These are phyloP conservation scores for Przewalskia tangutica DNA, from an alignment of 257 asterid genomes.

Conservation along the genomic window DNA sequence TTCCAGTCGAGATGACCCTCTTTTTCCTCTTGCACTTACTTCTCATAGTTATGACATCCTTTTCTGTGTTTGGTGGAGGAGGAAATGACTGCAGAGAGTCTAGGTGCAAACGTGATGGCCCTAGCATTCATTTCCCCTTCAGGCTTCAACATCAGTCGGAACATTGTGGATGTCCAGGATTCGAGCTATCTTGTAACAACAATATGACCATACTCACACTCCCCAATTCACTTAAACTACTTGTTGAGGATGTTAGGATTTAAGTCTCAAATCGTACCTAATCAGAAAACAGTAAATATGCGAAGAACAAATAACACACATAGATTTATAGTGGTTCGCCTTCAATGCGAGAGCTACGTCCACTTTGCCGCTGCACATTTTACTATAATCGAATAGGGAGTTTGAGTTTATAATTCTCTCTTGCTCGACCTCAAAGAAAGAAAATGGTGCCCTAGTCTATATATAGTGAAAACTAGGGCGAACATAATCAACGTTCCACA, in stretches of 20 bases:
- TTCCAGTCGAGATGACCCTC: not conserved
- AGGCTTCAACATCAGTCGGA: not conserved
- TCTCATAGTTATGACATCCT: not conserved
- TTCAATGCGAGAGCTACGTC: too few species aligned
- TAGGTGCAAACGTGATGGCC: not conserved
- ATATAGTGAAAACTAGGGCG: too few species aligned
- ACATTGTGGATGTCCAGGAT: conserved; percentile 5
- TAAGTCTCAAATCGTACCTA: too few species aligned
- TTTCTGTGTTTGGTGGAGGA: not conserved
- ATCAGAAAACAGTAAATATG: too few species aligned
- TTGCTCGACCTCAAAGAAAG: too few species aligned
- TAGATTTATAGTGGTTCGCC: too few species aligned
- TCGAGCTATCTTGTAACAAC: not conserved
- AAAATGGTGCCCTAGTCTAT: too few species aligned
- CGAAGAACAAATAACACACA: too few species aligned
- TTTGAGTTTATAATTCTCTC: too few species aligned
- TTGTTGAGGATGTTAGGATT: not conserved
- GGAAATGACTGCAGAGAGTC: not conserved
- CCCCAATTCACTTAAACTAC: not conserved
- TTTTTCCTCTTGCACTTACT: not conserved
- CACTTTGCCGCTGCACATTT: too few species aligned
- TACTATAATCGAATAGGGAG: too few species aligned
- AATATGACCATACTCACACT: not conserved
- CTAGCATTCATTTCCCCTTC: not conserved
- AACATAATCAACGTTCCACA: too few species aligned